Conservation (phyloP, 257 asterid genomes). For the Solanum bulbocastanum region DNA sequence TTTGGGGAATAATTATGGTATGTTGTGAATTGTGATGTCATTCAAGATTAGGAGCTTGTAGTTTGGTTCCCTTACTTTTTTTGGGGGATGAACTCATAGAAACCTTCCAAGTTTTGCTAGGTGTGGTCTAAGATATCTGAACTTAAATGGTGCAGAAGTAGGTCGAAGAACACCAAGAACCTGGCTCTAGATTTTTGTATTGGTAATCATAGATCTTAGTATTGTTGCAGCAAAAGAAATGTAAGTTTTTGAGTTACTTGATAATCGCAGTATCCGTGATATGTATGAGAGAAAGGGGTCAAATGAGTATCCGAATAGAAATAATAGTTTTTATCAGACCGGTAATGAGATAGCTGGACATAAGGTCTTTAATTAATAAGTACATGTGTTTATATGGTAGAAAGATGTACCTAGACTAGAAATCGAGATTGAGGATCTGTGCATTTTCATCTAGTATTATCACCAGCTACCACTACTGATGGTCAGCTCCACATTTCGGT, state of each 20-base stretch:
- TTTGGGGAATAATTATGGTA: neutral
- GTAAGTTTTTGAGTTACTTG: neutral
- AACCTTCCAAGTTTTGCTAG: neutral
- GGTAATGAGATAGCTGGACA: neutral
- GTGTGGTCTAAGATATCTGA: neutral
- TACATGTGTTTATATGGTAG: neutral
- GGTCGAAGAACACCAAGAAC: neutral
- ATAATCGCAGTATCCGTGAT: neutral
- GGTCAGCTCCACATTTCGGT: neutral
- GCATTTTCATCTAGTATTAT: neutral
- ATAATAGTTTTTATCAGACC: neutral
- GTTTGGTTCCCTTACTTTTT: neutral
- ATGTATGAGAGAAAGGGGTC: neutral
- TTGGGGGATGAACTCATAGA: neutral
- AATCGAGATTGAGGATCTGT: neutral
- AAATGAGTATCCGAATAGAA: neutral
- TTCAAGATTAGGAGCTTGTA: neutral
- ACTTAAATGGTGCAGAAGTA: neutral
- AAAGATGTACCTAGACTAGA: neutral
- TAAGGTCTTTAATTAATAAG: neutral
- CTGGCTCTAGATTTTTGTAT: neutral
- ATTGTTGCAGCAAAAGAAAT: neutral
- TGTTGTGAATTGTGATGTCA: neutral
- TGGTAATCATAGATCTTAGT: neutral
- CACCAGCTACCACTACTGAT: neutral